phyloP scores from a whole-genome alignment of 768 basidiomycete genomes.

The Lentinula edodes region DNA sequence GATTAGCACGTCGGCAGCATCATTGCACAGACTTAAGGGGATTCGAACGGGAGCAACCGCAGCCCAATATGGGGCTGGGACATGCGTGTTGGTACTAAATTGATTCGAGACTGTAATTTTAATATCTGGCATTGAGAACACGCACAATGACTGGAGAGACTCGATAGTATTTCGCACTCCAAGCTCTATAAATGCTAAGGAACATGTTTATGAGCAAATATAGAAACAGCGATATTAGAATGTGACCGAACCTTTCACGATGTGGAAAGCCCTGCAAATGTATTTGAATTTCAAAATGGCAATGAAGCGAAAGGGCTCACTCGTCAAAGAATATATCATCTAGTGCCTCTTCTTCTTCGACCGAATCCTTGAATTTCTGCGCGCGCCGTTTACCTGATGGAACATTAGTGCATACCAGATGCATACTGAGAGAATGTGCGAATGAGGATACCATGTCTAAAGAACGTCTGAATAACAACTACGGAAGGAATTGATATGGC shows the following conservation, averaged over 20 bases:
- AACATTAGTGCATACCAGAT: neutral
- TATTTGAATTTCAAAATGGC: too few relatives aligned
- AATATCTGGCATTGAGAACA: neutral
- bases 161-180: conserved; percentile 65
- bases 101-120: neutral
- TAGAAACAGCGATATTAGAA: neutral
- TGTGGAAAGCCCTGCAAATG: conserved; percentile 52
- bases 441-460: conserved; percentile 27
- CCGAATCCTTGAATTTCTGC: conserved; percentile 27
- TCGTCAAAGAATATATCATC: conserved; percentile 69
- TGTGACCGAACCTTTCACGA: conserved; percentile 43
- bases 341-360: conserved; percentile 41
- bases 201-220: neutral
- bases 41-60: conserved; percentile 53
- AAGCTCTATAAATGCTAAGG: conserved; percentile 54
- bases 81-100: conserved; percentile 58
- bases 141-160: conserved; percentile 63
- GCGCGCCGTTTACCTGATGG: conserved; percentile 29
- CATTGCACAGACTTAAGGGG: conserved; percentile 51
- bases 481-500: neutral
- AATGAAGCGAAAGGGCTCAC: conserved; percentile 24
- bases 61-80: conserved; percentile 64
- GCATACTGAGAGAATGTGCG: neutral
- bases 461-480: conserved; percentile 53
- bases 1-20: conserved; percentile 62